A percentile compares a stretch with the other conserved stretches of the same genome.
Evolutionary conservation across 192 early-diverging fungal genomes (phyloP).

Genomic region (Chytriomyces sp.): DNA sequence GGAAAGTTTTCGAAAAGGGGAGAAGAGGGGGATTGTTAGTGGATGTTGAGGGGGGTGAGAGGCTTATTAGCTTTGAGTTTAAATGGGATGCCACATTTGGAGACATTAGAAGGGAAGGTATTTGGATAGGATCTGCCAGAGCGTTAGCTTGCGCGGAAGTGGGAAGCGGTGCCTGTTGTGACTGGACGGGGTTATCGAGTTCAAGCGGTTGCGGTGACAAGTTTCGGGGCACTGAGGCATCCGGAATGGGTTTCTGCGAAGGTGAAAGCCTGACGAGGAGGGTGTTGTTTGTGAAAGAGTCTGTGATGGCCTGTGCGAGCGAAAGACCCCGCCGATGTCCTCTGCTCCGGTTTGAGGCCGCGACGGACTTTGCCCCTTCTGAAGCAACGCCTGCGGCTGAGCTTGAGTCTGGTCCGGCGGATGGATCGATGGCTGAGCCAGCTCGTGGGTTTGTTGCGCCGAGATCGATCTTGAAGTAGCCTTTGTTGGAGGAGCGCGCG

Average conservation of each 20-base stretch:
- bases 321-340: not conserved
- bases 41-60: too few species aligned
- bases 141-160: too few species aligned
- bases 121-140: not conserved
- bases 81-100: too few species aligned
- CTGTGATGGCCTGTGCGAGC: conserved; percentile 20
- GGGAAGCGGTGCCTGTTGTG: not conserved
- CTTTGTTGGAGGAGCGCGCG: too few species aligned
- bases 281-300: conserved; percentile 27
- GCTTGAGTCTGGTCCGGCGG: not conserved
- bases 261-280: not conserved
- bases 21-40: too few species aligned
- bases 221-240: too few species aligned
- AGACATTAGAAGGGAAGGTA: not conserved
- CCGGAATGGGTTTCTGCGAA: not conserved
- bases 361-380: too few species aligned
- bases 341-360: not conserved
- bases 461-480: conserved; percentile 27
- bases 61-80: too few species aligned
- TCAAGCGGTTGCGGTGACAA: too few species aligned
- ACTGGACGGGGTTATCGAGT: not conserved
- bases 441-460: not conserved
- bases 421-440: not conserved
- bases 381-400: not conserved
- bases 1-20: not conserved